Evolutionary conservation across 805 yeast species (phyloP).

Genomic region (Candida rishiriensis): DNA sequence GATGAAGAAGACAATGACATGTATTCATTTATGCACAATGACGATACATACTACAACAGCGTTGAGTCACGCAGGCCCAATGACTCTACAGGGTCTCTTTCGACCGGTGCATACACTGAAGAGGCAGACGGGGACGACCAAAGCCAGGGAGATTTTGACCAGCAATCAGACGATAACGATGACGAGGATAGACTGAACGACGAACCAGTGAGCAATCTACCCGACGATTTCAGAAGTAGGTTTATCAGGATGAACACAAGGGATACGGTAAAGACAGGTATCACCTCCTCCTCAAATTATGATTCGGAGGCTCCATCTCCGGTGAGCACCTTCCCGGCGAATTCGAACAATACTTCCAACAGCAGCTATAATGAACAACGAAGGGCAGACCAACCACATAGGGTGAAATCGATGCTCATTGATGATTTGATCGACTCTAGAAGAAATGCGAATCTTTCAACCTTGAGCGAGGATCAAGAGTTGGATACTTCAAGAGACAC

Average conservation of each 20-base stretch:
- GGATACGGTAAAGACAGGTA: constrained; percentile 14
- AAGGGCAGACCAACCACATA: not conserved
- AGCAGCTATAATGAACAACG: not conserved
- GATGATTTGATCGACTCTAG: not conserved
- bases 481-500: not conserved
- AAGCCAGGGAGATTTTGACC: not conserved
- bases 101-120: constrained; percentile 12
- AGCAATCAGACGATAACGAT: constrained; percentile 5
- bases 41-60: constrained; percentile 14
- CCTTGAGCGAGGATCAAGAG: not conserved
- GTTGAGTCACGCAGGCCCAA: constrained; percentile 1
- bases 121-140: not conserved
- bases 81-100: constrained; percentile 22
- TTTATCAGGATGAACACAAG: constrained; percentile 24
- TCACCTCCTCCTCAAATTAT: constrained; percentile 1
- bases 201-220: no score
- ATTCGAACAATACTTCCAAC: not conserved
- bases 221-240: constrained; percentile 15
- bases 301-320: not conserved
- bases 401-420: constrained; percentile 9
- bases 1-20: constrained; percentile 11
- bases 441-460: not conserved
- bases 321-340: not conserved
- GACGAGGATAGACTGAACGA: not conserved
- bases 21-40: constrained; percentile 20